Evolutionary conservation across 2,329 filamentous ascomycete genomes (phyloP), one percentile per base, ranked within the genome.

Genomic region (Pestalotiopsis sp.): DNA sequence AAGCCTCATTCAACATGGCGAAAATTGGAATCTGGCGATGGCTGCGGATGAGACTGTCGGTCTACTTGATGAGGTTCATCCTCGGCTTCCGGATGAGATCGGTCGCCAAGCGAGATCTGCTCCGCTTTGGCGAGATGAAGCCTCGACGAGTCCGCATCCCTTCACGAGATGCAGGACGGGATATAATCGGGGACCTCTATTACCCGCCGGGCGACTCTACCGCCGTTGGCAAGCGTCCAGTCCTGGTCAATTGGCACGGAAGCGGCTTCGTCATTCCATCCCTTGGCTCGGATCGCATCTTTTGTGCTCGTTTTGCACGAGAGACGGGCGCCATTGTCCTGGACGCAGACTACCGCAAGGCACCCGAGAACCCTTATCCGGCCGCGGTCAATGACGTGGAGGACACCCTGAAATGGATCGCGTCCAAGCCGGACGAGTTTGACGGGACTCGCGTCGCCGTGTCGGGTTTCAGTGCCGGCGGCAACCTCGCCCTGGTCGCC

Each of bases 201-300:
- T 63, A 63, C 13, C 60, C 60, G 20, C 38, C 60, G 2, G 40
- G 20, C 14, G 24, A 38, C 20, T 17, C 38, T 6, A 17, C 39
- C 7, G 7, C 38, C 4, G 13, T 7, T 14, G 20, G n/a, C 13
- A 63, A 63, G 11, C 39, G 60, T 14, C 63, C 63, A 14, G 14
- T 65, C 5, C 24, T 65, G 13, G 63, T 65, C 63, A 65, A 65
- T 14, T 65, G 63, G 63, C 63, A 65, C 39, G 63, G 63, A 10
- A 65, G 63, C 63, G 63, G 63, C 30, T 65, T 65, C 48, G 40
- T 65, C 3, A 30, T 65, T 22, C 63, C 63, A 9, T 26, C 44
- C 48, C 39, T 56, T 13, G 63, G 63, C 24, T 30, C 22, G 2
- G 63, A 65, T 39, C 44, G 44, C 10, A 13, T 38, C 17, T 66